These are phyloP conservation scores for Oidium heveae DNA, from an alignment of 2,329 filamentous ascomycete species.

Conservation along the genomic window DNA sequence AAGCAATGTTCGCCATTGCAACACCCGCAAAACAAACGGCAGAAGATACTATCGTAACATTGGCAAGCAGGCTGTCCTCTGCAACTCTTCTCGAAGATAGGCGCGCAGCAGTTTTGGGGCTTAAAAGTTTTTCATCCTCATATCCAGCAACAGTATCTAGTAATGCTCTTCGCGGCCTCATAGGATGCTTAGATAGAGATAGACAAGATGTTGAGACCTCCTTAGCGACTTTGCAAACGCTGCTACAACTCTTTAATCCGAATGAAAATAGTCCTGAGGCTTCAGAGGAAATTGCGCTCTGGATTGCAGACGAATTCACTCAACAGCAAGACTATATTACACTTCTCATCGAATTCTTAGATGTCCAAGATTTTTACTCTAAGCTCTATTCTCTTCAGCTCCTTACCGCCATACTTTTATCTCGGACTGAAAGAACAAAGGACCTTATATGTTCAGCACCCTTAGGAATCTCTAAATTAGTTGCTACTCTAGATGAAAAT, in stretches of 20 bases:
- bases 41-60: constrained; percentile 73
- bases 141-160: constrained; percentile 92
- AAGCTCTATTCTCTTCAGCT: constrained; percentile 79
- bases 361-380: constrained; percentile 69
- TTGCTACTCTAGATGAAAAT: constrained; percentile 58
- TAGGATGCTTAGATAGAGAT: constrained; percentile 65
- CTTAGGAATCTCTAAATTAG: constrained; percentile 65
- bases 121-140: constrained; percentile 88
- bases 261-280: constrained; percentile 60
- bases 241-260: constrained; percentile 70
- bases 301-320: constrained; percentile 94
- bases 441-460: constrained; percentile 83
- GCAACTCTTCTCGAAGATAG: constrained; percentile 87
- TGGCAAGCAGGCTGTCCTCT: constrained; percentile 68
- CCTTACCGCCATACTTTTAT: constrained; percentile 60
- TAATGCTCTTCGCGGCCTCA: constrained; percentile 69
- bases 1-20: constrained; percentile 35
- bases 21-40: constrained; percentile 91
- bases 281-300: constrained; percentile 84
- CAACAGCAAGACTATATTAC: constrained; percentile 94
- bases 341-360: constrained; percentile 67
- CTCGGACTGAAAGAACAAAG: constrained; percentile 74
- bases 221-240: constrained; percentile 80
- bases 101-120: constrained; percentile 70
- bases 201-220: constrained; percentile 88